phyloP scores from a whole-genome alignment of 176 grass and related monocot species.

The Triticum urartu region DNA sequence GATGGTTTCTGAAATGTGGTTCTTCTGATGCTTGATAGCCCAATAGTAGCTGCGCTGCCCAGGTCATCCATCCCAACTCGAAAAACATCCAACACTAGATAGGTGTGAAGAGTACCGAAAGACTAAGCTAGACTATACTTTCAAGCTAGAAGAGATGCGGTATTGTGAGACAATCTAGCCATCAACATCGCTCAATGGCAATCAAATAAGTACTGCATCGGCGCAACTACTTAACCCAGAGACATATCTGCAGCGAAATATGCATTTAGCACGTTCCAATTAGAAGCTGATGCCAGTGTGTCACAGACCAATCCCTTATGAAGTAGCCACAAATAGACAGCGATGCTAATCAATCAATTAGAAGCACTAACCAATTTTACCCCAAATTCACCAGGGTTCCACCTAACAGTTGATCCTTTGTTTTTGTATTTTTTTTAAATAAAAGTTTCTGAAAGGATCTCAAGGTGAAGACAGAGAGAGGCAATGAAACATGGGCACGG shows the following conservation, averaged over 20 bases:
- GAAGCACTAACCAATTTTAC: background rate
- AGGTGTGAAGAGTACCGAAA: background rate
- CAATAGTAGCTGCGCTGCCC: background rate
- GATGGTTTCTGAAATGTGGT: background rate
- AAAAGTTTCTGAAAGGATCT: background rate
- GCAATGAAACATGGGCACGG: background rate
- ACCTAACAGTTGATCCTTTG: background rate
- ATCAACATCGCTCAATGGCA: background rate
- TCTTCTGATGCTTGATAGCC: background rate
- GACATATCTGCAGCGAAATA: background rate
- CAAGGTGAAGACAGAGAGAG: background rate
- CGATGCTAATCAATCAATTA: background rate
- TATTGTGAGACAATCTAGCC: background rate
- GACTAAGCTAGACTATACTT: background rate
- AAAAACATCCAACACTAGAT: background rate
- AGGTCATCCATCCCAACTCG: background rate
- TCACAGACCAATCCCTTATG: background rate
- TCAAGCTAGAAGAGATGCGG: background rate
- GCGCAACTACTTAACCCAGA: too few species aligned
- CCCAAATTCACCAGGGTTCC: background rate
- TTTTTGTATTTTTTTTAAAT: background rate
- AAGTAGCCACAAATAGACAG: background rate
- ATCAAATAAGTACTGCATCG: too few species aligned
- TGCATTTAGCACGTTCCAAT: background rate
- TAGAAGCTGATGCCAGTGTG: background rate